phyloP scores from a whole-genome alignment of 345 rosid species.

The Linum tenue region DNA sequence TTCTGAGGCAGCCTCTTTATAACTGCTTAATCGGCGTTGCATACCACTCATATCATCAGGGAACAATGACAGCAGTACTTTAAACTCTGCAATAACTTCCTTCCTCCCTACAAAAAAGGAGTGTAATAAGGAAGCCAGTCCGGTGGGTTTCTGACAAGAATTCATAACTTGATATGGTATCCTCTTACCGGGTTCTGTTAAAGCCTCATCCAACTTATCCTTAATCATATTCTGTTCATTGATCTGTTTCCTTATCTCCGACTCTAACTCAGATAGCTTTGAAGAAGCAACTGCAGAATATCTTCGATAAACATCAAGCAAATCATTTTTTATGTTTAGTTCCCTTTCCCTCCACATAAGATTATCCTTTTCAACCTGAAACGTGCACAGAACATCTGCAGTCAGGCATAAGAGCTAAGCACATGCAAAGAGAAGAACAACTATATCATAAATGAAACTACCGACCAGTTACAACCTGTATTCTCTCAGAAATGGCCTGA shows the following conservation, averaged over 20 bases:
- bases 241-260: conserved; percentile 55
- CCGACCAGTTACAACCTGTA: conserved; percentile 84
- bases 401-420: conserved; percentile 27
- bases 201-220: conserved; percentile 52
- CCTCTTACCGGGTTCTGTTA: conserved; percentile 62
- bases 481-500: conserved; percentile 74
- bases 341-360: conserved; percentile 82
- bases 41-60: conserved; percentile 80
- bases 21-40: conserved; percentile 69
- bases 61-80: conserved; percentile 72
- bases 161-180: conserved; percentile 1
- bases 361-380: conserved; percentile 79
- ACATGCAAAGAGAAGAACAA: conserved; percentile 14
- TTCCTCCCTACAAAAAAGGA: conserved; percentile 59
- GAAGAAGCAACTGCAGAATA: conserved; percentile 58
- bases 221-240: conserved; percentile 50
- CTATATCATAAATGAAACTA: conserved; percentile 35
- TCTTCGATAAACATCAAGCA: conserved; percentile 65
- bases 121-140: conserved; percentile 8
- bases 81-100: conserved; percentile 75
- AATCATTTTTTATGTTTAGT: conserved; percentile 59
- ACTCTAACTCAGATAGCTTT: conserved; percentile 47
- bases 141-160: background rate
- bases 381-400: conserved; percentile 13
- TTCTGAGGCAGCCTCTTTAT: conserved; percentile 65